These are phyloP conservation scores for Lactuca saligna DNA, from an alignment of 129 eudicot genomes.

Conservation along the genomic window DNA sequence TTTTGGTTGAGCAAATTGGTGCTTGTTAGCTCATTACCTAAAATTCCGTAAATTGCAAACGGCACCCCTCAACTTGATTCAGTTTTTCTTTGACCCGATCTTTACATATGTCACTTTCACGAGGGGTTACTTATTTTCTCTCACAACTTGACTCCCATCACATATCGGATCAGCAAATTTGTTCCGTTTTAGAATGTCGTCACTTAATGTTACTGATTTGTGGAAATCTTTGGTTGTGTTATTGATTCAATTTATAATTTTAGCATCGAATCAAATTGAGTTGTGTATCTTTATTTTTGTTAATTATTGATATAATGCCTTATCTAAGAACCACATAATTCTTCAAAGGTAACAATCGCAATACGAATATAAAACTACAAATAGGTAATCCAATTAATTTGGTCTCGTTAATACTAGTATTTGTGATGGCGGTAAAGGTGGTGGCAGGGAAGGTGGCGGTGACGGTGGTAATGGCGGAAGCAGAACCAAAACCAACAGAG, in stretches of 20 bases:
- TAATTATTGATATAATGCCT: too few species aligned
- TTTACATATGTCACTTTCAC: slow-evolving; percentile 13
- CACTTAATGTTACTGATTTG: background rate
- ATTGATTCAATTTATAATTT: too few species aligned
- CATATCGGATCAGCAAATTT: background rate
- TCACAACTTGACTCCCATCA: slow-evolving; percentile 21
- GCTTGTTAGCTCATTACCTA: slow-evolving; percentile 2
- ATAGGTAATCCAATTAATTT: too few species aligned
- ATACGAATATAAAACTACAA: too few species aligned
- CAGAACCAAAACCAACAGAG: too few species aligned
- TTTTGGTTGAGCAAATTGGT: background rate
- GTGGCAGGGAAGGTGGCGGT: too few species aligned
- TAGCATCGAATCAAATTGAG: background rate
- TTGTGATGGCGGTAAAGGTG: too few species aligned
- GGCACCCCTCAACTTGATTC: slow-evolving; percentile 29
- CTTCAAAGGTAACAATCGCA: too few species aligned
- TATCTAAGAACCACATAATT: background rate
- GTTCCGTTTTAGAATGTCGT: background rate
- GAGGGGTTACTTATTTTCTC: slow-evolving; percentile 8
- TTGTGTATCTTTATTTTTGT: too few species aligned
- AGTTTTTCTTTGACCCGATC: slow-evolving; percentile 27
- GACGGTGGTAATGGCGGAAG: too few species aligned
- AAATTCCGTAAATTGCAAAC: slow-evolving; percentile 35
- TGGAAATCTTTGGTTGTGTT: background rate
- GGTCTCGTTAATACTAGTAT: too few species aligned